phyloP scores from a whole-genome alignment of 495 filamentous ascomycete genomes.

The Neurospora sp. region DNA sequence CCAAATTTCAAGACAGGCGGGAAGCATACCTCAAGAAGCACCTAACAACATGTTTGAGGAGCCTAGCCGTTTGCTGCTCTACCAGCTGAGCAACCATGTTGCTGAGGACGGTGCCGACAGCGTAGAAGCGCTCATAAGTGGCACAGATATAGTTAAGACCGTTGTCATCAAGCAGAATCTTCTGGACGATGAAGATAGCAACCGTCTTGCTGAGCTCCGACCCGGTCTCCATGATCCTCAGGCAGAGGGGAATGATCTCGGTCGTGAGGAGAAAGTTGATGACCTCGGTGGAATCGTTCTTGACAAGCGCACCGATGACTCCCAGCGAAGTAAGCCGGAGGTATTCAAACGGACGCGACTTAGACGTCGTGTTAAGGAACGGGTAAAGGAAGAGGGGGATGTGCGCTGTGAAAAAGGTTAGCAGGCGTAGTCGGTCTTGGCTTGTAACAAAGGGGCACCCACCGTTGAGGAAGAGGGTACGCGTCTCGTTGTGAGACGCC shows the following conservation, averaged over 20 bases:
- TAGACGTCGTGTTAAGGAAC: conserved; percentile 97
- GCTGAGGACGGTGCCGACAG: conserved; percentile 92
- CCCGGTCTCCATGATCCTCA: conserved; percentile 98
- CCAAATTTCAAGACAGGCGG: not conserved
- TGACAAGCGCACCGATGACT: conserved; percentile 94
- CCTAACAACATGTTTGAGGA: conserved; percentile 95
- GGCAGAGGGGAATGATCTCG: conserved; percentile 96
- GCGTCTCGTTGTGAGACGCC: conserved; percentile 93
- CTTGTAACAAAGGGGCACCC: conserved; percentile 15
- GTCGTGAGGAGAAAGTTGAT: conserved; percentile 99
- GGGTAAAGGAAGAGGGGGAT: conserved; percentile 98
- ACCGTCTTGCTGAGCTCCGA: conserved; percentile 98
- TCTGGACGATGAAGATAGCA: conserved; percentile 99
- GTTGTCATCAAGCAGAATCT: conserved; percentile 93
- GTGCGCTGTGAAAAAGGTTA: conserved; percentile 54
- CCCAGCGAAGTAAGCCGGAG: conserved; percentile 95
- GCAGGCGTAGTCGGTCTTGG: conserved; percentile 2
- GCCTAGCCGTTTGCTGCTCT: conserved; percentile 89
- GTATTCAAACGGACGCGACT: conserved; percentile 96
- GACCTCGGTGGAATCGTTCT: conserved; percentile 97
- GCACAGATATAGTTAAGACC: conserved; percentile 98
- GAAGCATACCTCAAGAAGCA: conserved; percentile 80
- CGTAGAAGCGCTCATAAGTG: conserved; percentile 99
- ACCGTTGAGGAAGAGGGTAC: conserved; percentile 88
- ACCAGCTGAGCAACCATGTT: conserved; percentile 98